These are phyloP conservation scores for Omphalotus olearius DNA, from an alignment of 1,284 basidiomycete genomes.

Conservation along the genomic window DNA sequence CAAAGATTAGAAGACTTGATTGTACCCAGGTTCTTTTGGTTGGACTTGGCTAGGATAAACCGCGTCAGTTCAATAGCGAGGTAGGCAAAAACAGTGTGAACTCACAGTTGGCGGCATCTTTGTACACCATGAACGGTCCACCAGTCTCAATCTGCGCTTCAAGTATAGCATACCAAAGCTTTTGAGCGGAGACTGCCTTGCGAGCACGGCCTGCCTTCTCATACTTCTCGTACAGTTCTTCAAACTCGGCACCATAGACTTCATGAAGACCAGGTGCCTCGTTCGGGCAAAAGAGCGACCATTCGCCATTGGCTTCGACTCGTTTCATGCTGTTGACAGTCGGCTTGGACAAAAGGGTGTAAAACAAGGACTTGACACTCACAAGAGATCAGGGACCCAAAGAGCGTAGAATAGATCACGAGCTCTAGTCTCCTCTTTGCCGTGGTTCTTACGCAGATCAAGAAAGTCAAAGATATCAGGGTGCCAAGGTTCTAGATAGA, in stretches of 20 bases:
- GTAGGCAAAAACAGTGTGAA: slow-evolving; percentile 11
- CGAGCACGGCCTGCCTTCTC: slow-evolving; percentile 89
- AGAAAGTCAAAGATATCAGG: slow-evolving; percentile 97
- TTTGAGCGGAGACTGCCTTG: slow-evolving; percentile 91
- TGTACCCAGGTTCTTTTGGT: slow-evolving; percentile 97
- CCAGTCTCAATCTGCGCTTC: slow-evolving; percentile 99
- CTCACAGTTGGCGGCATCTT: slow-evolving; percentile 83
- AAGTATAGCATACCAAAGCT: slow-evolving; percentile 97
- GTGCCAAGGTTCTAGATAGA: slow-evolving; percentile 98
- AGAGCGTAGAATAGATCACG: slow-evolving; percentile 98
- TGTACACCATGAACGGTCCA: slow-evolving; percentile 98
- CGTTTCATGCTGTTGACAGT: slow-evolving; percentile 76
- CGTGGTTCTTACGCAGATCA: slow-evolving; percentile 98
- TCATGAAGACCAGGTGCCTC: slow-evolving; percentile 93
- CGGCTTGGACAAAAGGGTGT: slow-evolving; percentile 5
- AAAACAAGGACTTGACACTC: slow-evolving; percentile 26
- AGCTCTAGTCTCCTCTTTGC: slow-evolving; percentile 97
- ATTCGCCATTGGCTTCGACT: slow-evolving; percentile 83
- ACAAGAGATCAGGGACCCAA: slow-evolving; percentile 98
- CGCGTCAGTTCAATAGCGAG: slow-evolving; percentile 6
- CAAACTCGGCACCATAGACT: slow-evolving; percentile 91
- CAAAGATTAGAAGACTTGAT: slow-evolving; percentile 99
- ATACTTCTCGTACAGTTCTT: slow-evolving; percentile 85
- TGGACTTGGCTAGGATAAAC: slow-evolving; percentile 73
- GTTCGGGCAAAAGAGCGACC: slow-evolving; percentile 98